Evolutionary conservation across 331 rosid genomes (phyloP), one percentile per base, ranked within the genome.

Genomic region (Quercus phellos): DNA sequence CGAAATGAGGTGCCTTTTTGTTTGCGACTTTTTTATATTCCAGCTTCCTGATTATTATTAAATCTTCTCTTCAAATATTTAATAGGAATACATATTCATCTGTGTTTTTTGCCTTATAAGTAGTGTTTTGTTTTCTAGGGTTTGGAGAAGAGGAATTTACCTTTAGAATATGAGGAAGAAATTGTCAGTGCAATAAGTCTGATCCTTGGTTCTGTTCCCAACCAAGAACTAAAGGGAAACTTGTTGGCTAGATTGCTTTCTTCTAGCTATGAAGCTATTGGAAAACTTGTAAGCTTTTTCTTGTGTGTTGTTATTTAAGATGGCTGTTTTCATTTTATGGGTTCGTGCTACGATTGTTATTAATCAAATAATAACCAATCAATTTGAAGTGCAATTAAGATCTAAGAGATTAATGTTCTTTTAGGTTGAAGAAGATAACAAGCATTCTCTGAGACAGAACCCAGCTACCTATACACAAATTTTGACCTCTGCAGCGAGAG

Each of bases 121-220:
- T 79, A 6, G 73, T 75, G 69, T 74, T 53, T 68, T 50, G 26
- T 67, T 70, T 72, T 80, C 61, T 78, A 94, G 99, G 90, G 89
- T 68, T 74, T 94, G 90, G 96, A 90, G 70, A 90, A 90, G 85
- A 87, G 93, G 89, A 89, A 87, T 86, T 88, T 94, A 32, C 84
- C 97, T 79, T 79, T 92, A 88, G 97, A 94, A 87, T 96, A 92
- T 19, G 99, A 94, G 88, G 99, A 92, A 83, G 99, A 94, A 86
- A 92, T 94, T 70, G 89, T 94, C 80, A 87, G 90, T 73, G 97
- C 97, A 53, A 84, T 94, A 78, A 90, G 97, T 85, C 82, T 87
- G 80, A 84, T 94, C 73, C 92, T 94, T 79, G 89, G 97, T 77
- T 92, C 97, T 68, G 84, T 94, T 82, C 87, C 93, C 76, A 90